phyloP scores from a whole-genome alignment of 305 asterid genomes.

The Andrographis paniculata region DNA sequence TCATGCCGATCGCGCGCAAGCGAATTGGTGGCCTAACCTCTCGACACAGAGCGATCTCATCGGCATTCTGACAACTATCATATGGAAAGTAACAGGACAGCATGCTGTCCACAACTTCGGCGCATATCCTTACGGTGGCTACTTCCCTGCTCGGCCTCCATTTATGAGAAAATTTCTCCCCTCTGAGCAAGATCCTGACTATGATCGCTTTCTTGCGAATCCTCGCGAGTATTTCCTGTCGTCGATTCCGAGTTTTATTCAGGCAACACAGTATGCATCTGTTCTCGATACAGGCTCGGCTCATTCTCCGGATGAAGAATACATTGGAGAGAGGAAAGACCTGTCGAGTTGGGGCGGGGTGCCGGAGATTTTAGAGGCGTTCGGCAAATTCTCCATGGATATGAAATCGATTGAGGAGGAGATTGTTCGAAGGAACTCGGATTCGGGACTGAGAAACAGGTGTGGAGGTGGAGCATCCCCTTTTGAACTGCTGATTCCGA shows the following conservation, averaged over 20 bases:
- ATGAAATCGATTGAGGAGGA: constrained; percentile 33
- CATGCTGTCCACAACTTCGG: constrained; percentile 58
- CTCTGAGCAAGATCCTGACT: too few relatives aligned
- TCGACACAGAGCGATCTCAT: constrained; percentile 36
- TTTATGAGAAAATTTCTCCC: too few relatives aligned
- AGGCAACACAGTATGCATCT: constrained; percentile 39
- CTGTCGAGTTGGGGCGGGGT: constrained; percentile 44
- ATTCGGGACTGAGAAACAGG: constrained; percentile 24
- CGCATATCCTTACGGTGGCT: constrained; percentile 31
- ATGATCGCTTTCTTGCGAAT: constrained; percentile 20
- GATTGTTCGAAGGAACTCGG: constrained; percentile 34
- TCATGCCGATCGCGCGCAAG: too few relatives aligned
- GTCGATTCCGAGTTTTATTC: constrained; percentile 38
- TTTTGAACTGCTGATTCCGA: constrained; percentile 51
- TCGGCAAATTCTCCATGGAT: constrained; percentile 31
- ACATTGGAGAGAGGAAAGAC: constrained; percentile 42
- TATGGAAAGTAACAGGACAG: constrained; percentile 51
- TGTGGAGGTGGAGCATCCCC: constrained; percentile 47
- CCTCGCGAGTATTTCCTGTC: constrained; percentile 40
- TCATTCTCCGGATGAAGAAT: constrained; percentile 56
- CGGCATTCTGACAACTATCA: constrained; percentile 37
- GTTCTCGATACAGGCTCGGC: constrained; percentile 43
- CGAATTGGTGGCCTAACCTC: constrained; percentile 28
- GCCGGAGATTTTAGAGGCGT: constrained; percentile 35
- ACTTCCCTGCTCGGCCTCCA: background rate